Percentiles rank a stretch among this genome's conserved stretches.
Conservation (phyloP, 2,329 filamentous ascomycete species). For the Fusarium burgessii region DNA sequence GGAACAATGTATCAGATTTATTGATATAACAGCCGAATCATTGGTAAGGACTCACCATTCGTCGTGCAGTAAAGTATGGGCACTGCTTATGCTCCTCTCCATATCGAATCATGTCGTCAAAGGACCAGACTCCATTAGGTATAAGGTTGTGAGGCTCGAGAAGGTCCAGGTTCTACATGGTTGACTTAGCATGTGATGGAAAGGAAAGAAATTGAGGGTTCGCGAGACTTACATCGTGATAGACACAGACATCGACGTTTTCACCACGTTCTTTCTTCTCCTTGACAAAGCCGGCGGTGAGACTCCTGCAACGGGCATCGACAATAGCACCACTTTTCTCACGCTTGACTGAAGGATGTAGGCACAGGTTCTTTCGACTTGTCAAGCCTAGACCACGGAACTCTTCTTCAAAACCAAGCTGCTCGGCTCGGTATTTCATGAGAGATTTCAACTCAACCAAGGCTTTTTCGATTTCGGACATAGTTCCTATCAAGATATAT, state of each 20-base stretch:
- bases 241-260: constrained; percentile 92
- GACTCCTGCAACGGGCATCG: constrained; percentile 92
- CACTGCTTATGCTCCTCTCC: constrained; percentile 97
- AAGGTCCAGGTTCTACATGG: constrained; percentile 82
- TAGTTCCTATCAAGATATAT: constrained; percentile 70
- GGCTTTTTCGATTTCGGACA: constrained; percentile 99
- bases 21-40: background rate
- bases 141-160: constrained; percentile 95
- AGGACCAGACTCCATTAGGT: constrained; percentile 94
- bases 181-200: constrained; percentile 21
- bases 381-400: constrained; percentile 93
- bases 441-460: constrained; percentile 89
- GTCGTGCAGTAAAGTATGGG: constrained; percentile 93
- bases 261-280: constrained; percentile 97
- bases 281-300: constrained; percentile 96
- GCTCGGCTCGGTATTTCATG: constrained; percentile 93
- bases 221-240: constrained; percentile 79
- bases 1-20: background rate
- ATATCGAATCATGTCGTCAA: constrained; percentile 88
- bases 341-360: constrained; percentile 94
- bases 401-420: constrained; percentile 92
- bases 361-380: constrained; percentile 95
- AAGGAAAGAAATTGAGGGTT: background rate
- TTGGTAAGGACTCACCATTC: constrained; percentile 74
- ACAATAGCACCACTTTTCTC: constrained; percentile 96